Evolutionary conservation across 2,329 filamentous ascomycete genomes (phyloP).

Genomic region (Penicillium nordicum): DNA sequence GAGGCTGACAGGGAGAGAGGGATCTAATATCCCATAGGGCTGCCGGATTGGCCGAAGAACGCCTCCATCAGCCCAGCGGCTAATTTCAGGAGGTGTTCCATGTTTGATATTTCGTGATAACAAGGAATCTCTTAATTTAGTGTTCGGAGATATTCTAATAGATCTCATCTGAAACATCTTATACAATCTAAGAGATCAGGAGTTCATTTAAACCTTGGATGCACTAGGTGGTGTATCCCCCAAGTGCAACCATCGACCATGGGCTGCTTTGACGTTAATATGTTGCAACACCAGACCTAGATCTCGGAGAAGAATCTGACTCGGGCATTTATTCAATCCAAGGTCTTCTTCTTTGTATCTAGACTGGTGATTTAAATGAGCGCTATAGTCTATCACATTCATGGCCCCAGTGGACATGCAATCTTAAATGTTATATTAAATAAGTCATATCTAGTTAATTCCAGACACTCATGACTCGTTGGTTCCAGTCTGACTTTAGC

Average conservation of each 20-base stretch:
- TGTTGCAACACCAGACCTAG: background rate
- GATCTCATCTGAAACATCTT: background rate
- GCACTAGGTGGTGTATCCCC: background rate
- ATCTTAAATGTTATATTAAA: background rate
- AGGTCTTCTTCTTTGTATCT: background rate
- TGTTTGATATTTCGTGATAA: background rate
- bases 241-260: background rate
- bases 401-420: background rate
- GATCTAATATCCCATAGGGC: background rate
- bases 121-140: background rate
- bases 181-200: background rate
- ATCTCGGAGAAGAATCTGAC: background rate
- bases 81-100: constrained; percentile 3
- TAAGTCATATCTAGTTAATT: background rate
- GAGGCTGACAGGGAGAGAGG: background rate
- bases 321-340: background rate
- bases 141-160: background rate
- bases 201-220: too few species aligned
- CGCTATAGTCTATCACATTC: background rate
- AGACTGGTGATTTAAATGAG: background rate
- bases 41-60: constrained; percentile 2
- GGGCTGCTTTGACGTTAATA: background rate
- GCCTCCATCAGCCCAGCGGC: constrained; percentile 2
- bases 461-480: background rate
- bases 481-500: too few species aligned